Evolutionary conservation across 441 rosid genomes (phyloP).

Genomic region (Omphalea diandra): DNA sequence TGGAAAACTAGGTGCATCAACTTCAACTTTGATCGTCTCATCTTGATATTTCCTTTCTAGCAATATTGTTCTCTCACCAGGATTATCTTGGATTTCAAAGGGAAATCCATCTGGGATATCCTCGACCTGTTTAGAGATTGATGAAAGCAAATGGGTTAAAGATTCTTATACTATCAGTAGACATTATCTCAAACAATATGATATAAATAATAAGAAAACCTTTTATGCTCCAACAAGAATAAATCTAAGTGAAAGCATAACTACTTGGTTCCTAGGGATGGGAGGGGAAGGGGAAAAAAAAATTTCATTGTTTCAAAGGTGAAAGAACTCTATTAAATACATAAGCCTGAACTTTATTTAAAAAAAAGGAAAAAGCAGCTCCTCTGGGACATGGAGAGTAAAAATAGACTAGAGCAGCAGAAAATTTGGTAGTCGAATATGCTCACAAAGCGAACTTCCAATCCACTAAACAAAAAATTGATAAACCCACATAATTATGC

Average conservation of each 20-base stretch:
- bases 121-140: constrained; percentile 35
- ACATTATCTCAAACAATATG: not conserved
- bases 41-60: constrained; percentile 44
- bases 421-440: too few relatives aligned
- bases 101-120: constrained; percentile 50
- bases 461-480: too few relatives aligned
- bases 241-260: too few relatives aligned
- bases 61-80: constrained; percentile 58
- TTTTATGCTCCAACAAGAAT: too few relatives aligned
- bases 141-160: not conserved
- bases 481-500: too few relatives aligned
- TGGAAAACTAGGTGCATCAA: constrained; percentile 37
- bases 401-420: not conserved
- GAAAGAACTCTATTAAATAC: too few relatives aligned
- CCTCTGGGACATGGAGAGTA: too few relatives aligned
- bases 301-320: not conserved
- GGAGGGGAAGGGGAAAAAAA: not conserved
- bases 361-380: too few relatives aligned
- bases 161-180: not conserved
- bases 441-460: too few relatives aligned
- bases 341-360: too few relatives aligned
- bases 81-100: constrained; percentile 52
- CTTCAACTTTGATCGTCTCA: constrained; percentile 58
- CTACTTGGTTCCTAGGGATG: not conserved
- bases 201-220: not conserved